Conservation (phyloP, 1,284 basidiomycete genomes). For the Cystobasidiaceae sp. region DNA sequence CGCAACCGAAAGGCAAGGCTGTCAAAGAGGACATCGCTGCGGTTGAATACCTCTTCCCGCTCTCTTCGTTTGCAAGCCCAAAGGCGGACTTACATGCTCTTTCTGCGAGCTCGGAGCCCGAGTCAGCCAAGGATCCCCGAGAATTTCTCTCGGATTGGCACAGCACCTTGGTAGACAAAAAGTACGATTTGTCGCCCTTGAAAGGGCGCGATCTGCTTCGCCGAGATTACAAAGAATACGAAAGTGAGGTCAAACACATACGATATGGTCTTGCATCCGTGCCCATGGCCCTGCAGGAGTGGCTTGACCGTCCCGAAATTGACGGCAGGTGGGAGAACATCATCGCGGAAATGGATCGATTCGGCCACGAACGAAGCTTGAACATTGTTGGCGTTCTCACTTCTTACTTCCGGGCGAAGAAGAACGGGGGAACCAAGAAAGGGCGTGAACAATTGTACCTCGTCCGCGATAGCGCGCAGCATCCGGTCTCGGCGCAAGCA, state of each 20-base stretch:
- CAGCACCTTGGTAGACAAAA: constrained; percentile 57
- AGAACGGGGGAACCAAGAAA: constrained; percentile 47
- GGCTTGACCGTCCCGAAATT: constrained; percentile 50
- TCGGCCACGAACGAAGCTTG: constrained; percentile 62
- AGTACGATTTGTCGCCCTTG: constrained; percentile 65
- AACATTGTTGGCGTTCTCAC: constrained; percentile 72
- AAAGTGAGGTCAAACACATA: constrained; percentile 51
- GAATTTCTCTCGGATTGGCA: constrained; percentile 1
- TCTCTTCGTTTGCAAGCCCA: constrained; percentile 31
- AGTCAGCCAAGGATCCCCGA: constrained; percentile 1
- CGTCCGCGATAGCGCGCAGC: constrained; percentile 31
- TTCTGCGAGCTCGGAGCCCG: not conserved
- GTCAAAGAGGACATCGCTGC: constrained; percentile 59
- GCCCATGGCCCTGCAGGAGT: constrained; percentile 58
- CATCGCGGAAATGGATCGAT: constrained; percentile 54
- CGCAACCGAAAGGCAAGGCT: constrained; percentile 58
- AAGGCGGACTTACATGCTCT: not conserved
- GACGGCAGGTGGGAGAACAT: constrained; percentile 49
- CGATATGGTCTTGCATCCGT: constrained; percentile 67
- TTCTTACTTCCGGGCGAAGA: constrained; percentile 51
- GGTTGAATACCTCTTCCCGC: constrained; percentile 55
- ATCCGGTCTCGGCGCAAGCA: constrained; percentile 32
- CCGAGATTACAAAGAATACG: constrained; percentile 89
- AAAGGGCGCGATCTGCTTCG: constrained; percentile 69
- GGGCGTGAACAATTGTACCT: constrained; percentile 44